These are phyloP conservation scores for Nakazawaea populi DNA, from an alignment of 805 yeast species.

Conservation along the genomic window DNA sequence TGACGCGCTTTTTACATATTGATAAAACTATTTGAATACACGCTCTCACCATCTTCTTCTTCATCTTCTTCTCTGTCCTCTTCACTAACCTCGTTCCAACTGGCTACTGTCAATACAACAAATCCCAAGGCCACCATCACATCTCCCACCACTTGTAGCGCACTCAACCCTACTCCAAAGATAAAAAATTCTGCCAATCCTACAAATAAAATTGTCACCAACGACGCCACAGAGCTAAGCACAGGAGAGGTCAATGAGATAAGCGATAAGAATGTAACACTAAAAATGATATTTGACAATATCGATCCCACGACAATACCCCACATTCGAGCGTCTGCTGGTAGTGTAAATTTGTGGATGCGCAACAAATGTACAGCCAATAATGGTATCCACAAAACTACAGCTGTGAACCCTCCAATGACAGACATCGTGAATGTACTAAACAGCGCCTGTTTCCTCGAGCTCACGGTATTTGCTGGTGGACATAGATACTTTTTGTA, in stretches of 20 bases:
- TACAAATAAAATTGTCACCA: conserved; percentile 73
- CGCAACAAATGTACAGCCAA: conserved; percentile 46
- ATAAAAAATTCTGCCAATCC: conserved; percentile 70
- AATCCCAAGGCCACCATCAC: conserved; percentile 66
- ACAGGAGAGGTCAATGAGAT: conserved; percentile 87
- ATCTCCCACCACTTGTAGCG: conserved; percentile 64
- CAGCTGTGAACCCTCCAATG: conserved; percentile 54
- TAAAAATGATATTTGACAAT: conserved; percentile 58
- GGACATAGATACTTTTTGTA: conserved; percentile 76
- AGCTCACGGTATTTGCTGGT: conserved; percentile 51
- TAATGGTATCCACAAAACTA: conserved; percentile 42
- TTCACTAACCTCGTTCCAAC: conserved; percentile 54
- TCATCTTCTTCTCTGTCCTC: conserved; percentile 29
- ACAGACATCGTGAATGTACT: conserved; percentile 70
- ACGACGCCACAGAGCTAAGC: conserved; percentile 52
- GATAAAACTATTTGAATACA: neutral
- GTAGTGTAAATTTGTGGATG: conserved; percentile 52
- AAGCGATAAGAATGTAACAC: conserved; percentile 65
- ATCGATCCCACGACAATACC: conserved; percentile 45
- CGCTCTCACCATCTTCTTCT: conserved; percentile 7
- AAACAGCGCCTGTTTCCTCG: conserved; percentile 72
- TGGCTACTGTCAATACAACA: conserved; percentile 53
- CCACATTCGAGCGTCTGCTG: conserved; percentile 36
- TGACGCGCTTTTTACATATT: neutral
- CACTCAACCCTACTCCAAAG: conserved; percentile 51